phyloP scores from a whole-genome alignment of 495 filamentous ascomycete genomes.

The Penicillium ochrochloron region DNA sequence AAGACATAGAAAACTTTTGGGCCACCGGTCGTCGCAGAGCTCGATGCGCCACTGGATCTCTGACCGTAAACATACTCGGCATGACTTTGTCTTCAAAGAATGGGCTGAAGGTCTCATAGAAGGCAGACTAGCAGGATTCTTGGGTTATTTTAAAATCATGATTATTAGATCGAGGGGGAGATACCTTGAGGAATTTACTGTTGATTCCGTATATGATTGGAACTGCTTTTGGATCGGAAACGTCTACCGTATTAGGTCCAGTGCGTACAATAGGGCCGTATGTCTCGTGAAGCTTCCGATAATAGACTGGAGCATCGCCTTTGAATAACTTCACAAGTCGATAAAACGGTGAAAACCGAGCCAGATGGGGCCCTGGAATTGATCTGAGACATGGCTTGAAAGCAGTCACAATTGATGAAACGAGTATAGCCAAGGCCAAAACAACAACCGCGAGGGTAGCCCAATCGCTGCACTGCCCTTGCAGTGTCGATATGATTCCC shows the following conservation, averaged over 20 bases:
- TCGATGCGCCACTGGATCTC: neutral
- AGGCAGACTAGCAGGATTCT: neutral
- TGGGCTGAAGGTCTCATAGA: neutral
- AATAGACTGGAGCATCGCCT: neutral
- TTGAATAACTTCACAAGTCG: constrained; percentile 1
- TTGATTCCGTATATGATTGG: neutral
- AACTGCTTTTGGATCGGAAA: neutral
- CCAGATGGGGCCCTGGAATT: constrained; percentile 21
- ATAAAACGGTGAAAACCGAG: constrained; percentile 20
- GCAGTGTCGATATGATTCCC: neutral
- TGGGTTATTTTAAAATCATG: neutral
- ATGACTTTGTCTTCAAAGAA: neutral
- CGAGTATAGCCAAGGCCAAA: neutral
- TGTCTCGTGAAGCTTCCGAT: neutral
- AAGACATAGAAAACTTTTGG: neutral
- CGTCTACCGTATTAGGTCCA: neutral
- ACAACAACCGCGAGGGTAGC: neutral
- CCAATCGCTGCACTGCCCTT: neutral
- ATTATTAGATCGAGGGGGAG: neutral
- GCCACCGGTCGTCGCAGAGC: neutral
- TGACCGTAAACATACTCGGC: neutral
- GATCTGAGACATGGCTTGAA: constrained; percentile 18
- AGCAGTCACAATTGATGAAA: constrained; percentile 12
- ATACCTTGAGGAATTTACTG: neutral
- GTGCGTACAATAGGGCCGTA: neutral